Evolutionary conservation across 2,329 filamentous ascomycete genomes (phyloP), one percentile per base, ranked within the genome.

Genomic region (Furcasterigmium furcatum): DNA sequence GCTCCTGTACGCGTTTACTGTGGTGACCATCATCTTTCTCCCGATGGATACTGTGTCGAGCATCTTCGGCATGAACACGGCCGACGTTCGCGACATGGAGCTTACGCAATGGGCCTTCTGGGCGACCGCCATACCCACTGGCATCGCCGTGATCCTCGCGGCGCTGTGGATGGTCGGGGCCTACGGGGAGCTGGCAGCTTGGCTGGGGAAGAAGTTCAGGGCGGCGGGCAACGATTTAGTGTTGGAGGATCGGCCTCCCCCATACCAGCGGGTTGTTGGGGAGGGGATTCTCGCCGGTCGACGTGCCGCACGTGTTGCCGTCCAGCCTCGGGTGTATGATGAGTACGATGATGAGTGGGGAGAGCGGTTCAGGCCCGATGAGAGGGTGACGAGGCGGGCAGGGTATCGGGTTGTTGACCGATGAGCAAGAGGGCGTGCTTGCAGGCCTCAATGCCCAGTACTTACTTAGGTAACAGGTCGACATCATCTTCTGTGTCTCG

Each of bases 31-130:
- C 46, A 55, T 77, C 38, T 77, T 76, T 50, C 55, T 77, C 12
- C 73, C 74, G 1, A 61, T 76, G 7, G 67, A 66, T 41, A 61
- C 71, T 22, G 63, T 76, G 4, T 68, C 72, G 10, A 71, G 68
- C 53, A 68, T 76, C 46, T 73, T 79, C 51, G 74, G 75, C 44
- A 78, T 79, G 72, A 77, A 79, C 55, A 74, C 73, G 4, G 60
- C 58, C 41, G 75, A 77, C 52, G 62, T 78, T 5, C 67, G 73
- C 21, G 67, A 77, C 51, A 73, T 76, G 66, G 60, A 70, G n/a
- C 57, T 59, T 9, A 61, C 61, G 4, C 73, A 77, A 57, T 73
- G 72, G 68, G 53, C 70, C 4, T 79, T 74, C 57, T 79, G 75
- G 75, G 66, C 62, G 3, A 63, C 68, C 1, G 71, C 74, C 2